Evolutionary conservation across 805 yeast genomes (phyloP).

Genomic region (Kluyveromyces siamensis): DNA sequence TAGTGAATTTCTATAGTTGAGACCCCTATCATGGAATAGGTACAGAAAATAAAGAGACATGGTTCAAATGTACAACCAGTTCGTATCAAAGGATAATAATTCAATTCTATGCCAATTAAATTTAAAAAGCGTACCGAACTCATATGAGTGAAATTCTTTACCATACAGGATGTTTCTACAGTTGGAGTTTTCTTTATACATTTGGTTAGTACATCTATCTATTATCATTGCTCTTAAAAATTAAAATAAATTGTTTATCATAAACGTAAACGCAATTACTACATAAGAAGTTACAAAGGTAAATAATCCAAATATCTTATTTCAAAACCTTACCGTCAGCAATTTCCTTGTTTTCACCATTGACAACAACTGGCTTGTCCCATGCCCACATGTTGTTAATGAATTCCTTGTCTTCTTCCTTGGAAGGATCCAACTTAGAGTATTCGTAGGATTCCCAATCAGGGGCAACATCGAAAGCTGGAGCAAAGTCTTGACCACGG

Average conservation of each 20-base stretch:
- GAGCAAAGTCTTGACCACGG: conserved; percentile 82
- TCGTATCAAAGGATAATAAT: not conserved
- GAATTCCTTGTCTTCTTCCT: conserved; percentile 70
- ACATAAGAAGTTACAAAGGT: not conserved
- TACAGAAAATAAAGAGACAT: not conserved
- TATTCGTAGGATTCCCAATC: conserved; percentile 93
- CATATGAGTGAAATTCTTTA: too few relatives aligned
- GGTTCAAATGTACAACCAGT: not conserved
- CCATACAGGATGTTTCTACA: too few relatives aligned
- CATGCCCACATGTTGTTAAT: conserved; percentile 94
- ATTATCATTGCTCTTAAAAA: too few relatives aligned
- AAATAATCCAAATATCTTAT: conserved; percentile 26
- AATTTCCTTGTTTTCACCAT: conserved; percentile 79
- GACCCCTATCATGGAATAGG: not conserved
- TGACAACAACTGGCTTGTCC: conserved; percentile 84
- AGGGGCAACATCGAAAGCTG: conserved; percentile 97
- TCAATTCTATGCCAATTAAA: too few relatives aligned
- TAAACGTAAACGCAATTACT: not conserved
- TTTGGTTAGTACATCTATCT: too few relatives aligned
- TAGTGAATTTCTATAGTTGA: too few relatives aligned
- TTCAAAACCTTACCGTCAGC: conserved; percentile 98
- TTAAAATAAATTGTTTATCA: not conserved
- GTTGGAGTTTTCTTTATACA: too few relatives aligned
- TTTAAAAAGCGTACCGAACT: too few relatives aligned
- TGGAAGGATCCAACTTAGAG: conserved; percentile 74